Conservation (phyloP, 1,139 yeast genomes). For the Debaryomycetaceae sp. region DNA sequence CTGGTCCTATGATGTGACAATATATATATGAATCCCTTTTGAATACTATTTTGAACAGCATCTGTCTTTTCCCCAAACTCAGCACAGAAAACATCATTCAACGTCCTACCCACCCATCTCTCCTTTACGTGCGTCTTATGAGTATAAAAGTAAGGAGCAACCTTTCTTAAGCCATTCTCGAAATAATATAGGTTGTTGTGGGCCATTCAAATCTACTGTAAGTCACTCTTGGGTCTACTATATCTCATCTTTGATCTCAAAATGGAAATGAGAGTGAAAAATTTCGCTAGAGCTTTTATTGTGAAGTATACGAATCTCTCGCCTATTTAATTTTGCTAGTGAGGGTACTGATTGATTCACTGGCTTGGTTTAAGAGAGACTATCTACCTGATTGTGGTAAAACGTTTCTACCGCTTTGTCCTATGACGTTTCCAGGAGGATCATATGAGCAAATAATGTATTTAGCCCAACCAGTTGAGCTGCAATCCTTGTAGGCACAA, state of each 20-base stretch:
- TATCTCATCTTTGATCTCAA: no score
- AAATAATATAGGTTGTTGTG: conserved; percentile 13
- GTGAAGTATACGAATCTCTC: background rate
- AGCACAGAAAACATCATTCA: conserved; percentile 36
- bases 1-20: conserved; percentile 23
- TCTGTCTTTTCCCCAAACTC: conserved; percentile 43
- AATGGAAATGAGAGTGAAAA: no score
- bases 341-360: background rate
- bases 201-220: background rate
- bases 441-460: conserved; percentile 48
- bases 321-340: background rate
- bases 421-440: conserved; percentile 45
- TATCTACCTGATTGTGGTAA: conserved; percentile 7
- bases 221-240: no score
- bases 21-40: conserved; percentile 23
- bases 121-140: conserved; percentile 43
- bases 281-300: background rate
- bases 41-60: conserved; percentile 22
- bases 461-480: conserved; percentile 36
- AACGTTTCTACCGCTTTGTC: conserved; percentile 50
- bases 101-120: conserved; percentile 47
- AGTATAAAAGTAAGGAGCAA: conserved; percentile 42
- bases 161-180: conserved; percentile 42
- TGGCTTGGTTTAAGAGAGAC: background rate
- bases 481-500: conserved; percentile 54